Evolutionary conservation across 2,329 filamentous ascomycete species (phyloP).

Genomic region (Fusarium secorum): DNA sequence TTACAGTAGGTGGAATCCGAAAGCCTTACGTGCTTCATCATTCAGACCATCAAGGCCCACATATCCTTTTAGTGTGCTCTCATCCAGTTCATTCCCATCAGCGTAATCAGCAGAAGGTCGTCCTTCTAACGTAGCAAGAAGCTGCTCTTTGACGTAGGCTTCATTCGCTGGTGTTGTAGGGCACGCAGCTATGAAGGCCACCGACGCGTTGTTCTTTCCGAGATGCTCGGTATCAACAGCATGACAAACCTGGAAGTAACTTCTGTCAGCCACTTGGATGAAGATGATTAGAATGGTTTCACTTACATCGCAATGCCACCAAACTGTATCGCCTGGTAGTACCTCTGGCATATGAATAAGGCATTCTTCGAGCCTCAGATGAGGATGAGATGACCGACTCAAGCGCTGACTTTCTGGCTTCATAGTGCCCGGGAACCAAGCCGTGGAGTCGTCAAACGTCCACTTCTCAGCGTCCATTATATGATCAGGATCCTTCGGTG

Average conservation of each 20-base stretch:
- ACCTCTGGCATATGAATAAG: conserved; percentile 35
- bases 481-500: not conserved
- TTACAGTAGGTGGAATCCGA: not conserved
- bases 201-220: not conserved
- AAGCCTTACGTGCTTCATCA: not conserved
- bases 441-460: not conserved
- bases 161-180: not conserved
- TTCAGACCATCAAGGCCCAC: not conserved
- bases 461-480: not conserved
- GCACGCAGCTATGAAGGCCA: not conserved
- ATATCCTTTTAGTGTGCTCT: not conserved
- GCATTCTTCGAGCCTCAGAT: conserved; percentile 3
- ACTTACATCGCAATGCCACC: conserved; percentile 52
- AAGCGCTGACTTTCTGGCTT: not conserved
- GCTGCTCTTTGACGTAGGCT: not conserved
- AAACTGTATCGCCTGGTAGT: conserved; percentile 51
- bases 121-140: not conserved
- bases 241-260: not conserved
- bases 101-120: not conserved
- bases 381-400: conserved; percentile 2
- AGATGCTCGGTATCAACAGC: not conserved
- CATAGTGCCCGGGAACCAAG: conserved; percentile 5
- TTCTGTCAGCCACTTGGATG: not conserved
- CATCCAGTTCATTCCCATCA: not conserved
- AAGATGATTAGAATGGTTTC: rapidly evolving